Evolutionary conservation across 208 protist genomes (phyloP), one percentile per base, ranked within the genome.

Genomic region (Phytomonas sp.): DNA sequence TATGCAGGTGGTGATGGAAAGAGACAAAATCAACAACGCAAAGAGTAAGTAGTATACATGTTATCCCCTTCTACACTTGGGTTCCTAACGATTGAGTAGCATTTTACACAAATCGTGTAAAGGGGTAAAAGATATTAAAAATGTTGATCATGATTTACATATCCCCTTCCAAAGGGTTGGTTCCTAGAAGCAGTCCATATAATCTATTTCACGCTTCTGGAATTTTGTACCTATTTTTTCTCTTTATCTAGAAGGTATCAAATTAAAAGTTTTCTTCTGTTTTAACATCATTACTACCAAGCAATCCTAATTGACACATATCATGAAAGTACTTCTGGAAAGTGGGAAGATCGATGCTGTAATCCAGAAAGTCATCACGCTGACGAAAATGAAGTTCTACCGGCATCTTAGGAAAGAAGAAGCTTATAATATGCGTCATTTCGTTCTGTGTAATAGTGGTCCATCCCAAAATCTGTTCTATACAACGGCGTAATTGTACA

Each of bases 341-440:
- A 31, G 77, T 78, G 33, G 80, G 82, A 33, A 95, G 66, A 61
- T 92, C 79, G 4, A 95, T 67, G 11, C 75, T 77, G 72, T 86
- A 75, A 16, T 82, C 67, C 23, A 81, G 75, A 63, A 56, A 60
- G 19, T 82, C 75, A 66, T 95, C 87, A 12, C 84, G 79, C 40
- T 33, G 79, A 14, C 78, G 78, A 45, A 80, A 76, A 71, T 92
- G 85, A 60, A 88, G 75, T 42, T 80, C 83, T 40, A 29, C 66
- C 40, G 88, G 87, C 40, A 96, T 70, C 23, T 68, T 40, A 16
- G 92, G 92, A 61, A 94, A 96, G 76, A 96, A 96, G 75, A 94
- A 96, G 63, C 77, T 32, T 3, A 95, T 63, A 12, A 96, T 67
- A 52, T 69, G 81, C 23, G 74, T 74, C 78, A 97, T 86, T 74